Evolutionary conservation across 305 asterid species (phyloP), one percentile per base, ranked within the genome.

Genomic region (Withania somnifera): DNA sequence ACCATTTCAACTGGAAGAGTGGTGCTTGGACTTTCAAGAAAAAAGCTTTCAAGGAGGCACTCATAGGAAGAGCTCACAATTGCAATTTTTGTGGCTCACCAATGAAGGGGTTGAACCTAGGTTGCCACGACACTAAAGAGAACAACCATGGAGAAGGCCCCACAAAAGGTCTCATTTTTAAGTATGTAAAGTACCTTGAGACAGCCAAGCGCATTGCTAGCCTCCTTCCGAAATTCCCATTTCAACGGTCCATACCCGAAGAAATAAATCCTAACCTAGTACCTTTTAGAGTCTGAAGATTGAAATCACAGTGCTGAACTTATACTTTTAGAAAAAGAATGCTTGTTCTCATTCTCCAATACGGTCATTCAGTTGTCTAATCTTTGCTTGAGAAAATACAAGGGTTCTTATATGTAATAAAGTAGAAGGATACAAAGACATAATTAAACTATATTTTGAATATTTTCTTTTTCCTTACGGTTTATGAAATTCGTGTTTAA

Each of bases 21-120:
- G 94, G 98, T 5, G 84, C 85, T 5, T 93, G 98, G 98, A 90
- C 81, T 42, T 90, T 90, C 86, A 86, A 87, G 81, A 87, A 88
- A 40, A 83, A 73, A 20, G 73, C 61, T 24, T 24, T 45, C 47
- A 66, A 60, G 66, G 83, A 85, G 45, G 26, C 66, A 45, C 6
- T 82, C 32, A 45, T 17, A 15, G 78, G 45, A 51, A 82, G 32
- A 17, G 54, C 57, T 13, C 64, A 56, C 28, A 38, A 26, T 11
- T 19, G 42, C 82, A 58, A 78, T 15, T n/a, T 64, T 20, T 40
- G 26, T 14, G 80, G 73, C 20, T 64, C 76, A 60, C 61, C 84
- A 28, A 50, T 75, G 79, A 75, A 47, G 40, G 79, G 60, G 11
- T 50, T 75, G 61, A 50, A 50, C 61, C 42, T 75, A 26, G 61